These are phyloP conservation scores for Aspergillus sp. DNA, from an alignment of 2,329 filamentous ascomycete genomes.

Conservation along the genomic window DNA sequence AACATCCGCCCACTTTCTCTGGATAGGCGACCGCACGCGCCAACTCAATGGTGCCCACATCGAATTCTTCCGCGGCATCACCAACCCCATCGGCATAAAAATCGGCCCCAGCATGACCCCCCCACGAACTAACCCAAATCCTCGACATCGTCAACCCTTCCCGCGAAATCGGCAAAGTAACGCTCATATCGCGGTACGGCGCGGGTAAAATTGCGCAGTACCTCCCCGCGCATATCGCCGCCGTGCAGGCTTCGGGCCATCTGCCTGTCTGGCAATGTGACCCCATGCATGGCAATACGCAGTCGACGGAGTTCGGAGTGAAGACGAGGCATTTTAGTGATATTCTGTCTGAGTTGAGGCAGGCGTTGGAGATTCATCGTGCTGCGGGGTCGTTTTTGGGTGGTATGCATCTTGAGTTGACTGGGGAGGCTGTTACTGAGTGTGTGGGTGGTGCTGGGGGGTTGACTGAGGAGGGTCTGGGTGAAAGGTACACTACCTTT, in stretches of 20 bases:
- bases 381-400: conserved; percentile 81
- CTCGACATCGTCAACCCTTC: conserved; percentile 81
- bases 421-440: conserved; percentile 93
- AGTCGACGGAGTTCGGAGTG: conserved; percentile 66
- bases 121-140: conserved; percentile 69
- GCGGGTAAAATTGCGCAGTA: conserved; percentile 69
- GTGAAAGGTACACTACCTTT: conserved; percentile 89
- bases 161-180: conserved; percentile 85
- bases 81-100: conserved; percentile 95
- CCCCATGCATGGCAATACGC: conserved; percentile 88
- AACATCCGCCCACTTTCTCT: conserved; percentile 93
- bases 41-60: conserved; percentile 92
- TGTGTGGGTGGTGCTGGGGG: conserved; percentile 88
- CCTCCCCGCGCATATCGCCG: conserved; percentile 79
- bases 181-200: conserved; percentile 92
- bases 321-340: conserved; percentile 91
- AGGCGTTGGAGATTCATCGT: conserved; percentile 80
- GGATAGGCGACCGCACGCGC: conserved; percentile 94
- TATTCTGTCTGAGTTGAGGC: conserved; percentile 80
- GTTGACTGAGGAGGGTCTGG: conserved; percentile 80
- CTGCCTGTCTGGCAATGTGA: conserved; percentile 95
- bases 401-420: conserved; percentile 91
- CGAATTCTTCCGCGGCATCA: conserved; percentile 94
- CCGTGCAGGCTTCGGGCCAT: conserved; percentile 74
- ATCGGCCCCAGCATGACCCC: conserved; percentile 81